Evolutionary conservation across 2,329 filamentous ascomycete species (phyloP).

Genomic region (Colletotrichum sidae): DNA sequence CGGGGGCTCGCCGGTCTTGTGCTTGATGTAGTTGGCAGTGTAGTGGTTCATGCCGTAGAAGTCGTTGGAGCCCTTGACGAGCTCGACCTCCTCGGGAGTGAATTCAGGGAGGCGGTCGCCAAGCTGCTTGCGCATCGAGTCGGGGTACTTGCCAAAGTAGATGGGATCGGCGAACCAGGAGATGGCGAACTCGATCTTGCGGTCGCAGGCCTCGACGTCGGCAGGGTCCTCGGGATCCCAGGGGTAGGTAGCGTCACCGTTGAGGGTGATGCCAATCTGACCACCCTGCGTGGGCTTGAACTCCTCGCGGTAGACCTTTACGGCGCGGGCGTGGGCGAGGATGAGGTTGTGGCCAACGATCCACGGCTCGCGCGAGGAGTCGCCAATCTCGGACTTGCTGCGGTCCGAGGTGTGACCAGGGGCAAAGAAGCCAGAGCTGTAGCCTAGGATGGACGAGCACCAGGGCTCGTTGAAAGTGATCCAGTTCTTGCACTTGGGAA

Average conservation of each 20-base stretch:
- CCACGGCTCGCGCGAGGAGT: constrained; percentile 84
- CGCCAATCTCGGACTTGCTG: constrained; percentile 75
- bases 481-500: constrained; percentile 86
- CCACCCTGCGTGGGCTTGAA: constrained; percentile 80
- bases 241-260: constrained; percentile 85
- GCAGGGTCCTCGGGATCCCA: constrained; percentile 82
- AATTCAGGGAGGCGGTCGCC: constrained; percentile 81
- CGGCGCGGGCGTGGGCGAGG: constrained; percentile 82
- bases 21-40: constrained; percentile 87
- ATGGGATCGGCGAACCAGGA: constrained; percentile 91
- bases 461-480: constrained; percentile 93
- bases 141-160: constrained; percentile 86
- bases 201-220: constrained; percentile 80
- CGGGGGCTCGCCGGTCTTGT: constrained; percentile 71
- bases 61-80: constrained; percentile 90
- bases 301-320: constrained; percentile 85
- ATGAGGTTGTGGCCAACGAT: constrained; percentile 84
- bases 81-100: constrained; percentile 75
- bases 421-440: constrained; percentile 81
- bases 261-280: constrained; percentile 88
- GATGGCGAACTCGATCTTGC: constrained; percentile 89
- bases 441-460: constrained; percentile 85
- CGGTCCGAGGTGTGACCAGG: constrained; percentile 86
- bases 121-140: constrained; percentile 84
- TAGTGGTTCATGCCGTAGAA: constrained; percentile 98